These are phyloP conservation scores for Thalassiosira exigua DNA, from an alignment of 352 stramenopile genomes.

Conservation along the genomic window DNA sequence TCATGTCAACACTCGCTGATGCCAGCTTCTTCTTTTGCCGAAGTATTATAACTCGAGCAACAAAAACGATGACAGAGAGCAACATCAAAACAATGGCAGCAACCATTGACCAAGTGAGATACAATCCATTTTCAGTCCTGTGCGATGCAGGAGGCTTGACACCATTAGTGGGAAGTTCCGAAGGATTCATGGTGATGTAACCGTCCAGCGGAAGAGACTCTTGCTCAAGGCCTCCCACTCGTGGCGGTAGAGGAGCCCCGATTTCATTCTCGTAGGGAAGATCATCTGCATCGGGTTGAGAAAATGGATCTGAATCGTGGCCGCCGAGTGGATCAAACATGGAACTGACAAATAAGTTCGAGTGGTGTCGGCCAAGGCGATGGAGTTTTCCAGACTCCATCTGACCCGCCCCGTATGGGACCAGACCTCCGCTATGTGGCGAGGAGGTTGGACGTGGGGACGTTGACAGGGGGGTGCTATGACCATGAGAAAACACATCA, in stretches of 20 bases:
- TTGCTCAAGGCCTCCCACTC: too few relatives aligned
- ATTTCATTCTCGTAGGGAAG: constrained; percentile 7
- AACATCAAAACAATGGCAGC: constrained; percentile 38
- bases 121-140: constrained; percentile 60
- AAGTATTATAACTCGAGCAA: constrained; percentile 54
- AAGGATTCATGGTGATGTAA: constrained; percentile 15
- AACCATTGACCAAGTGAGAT: constrained; percentile 67
- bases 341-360: constrained; percentile 50
- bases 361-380: constrained; percentile 42
- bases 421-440: constrained; percentile 24
- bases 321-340: constrained; percentile 34
- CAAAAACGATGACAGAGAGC: constrained; percentile 40
- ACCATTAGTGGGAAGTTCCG: constrained; percentile 19
- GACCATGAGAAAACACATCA: constrained; percentile 42
- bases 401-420: constrained; percentile 35
- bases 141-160: constrained; percentile 38
- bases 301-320: constrained; percentile 16
- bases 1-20: constrained; percentile 36
- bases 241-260: constrained; percentile 3
- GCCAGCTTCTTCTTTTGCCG: constrained; percentile 56
- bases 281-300: constrained; percentile 21
- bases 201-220: neutral
- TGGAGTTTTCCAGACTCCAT: constrained; percentile 28
- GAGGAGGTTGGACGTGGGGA: constrained; percentile 16
- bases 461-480: constrained; percentile 2